Evolutionary conservation across 176 grass and related monocot species (phyloP).

Genomic region (Puccinellia tenuiflora): DNA sequence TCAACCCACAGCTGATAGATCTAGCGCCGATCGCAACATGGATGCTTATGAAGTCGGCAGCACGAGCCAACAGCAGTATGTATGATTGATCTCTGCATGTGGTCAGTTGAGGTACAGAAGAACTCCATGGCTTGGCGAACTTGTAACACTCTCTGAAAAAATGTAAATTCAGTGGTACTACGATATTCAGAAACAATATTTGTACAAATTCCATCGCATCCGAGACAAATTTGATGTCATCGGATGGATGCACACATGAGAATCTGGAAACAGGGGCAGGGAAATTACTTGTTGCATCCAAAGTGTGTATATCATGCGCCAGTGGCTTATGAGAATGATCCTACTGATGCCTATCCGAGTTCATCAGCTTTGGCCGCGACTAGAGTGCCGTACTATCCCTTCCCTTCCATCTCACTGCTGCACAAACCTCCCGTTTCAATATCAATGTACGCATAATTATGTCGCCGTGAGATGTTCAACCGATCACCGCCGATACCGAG

Average conservation of each 20-base stretch:
- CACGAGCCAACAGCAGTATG: background rate
- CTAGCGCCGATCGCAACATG: background rate
- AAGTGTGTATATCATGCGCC: background rate
- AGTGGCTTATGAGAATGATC: slow-evolving; percentile 37
- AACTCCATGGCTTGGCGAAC: background rate
- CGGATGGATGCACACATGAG: background rate
- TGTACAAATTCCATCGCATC: background rate
- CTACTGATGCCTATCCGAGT: background rate
- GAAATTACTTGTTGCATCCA: slow-evolving; percentile 18
- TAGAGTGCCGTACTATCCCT: background rate
- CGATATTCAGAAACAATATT: background rate
- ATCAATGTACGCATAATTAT: slow-evolving; percentile 44
- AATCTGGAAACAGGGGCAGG: background rate
- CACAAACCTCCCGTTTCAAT: slow-evolving; percentile 36
- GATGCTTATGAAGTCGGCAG: background rate
- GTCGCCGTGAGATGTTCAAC: slow-evolving; percentile 54
- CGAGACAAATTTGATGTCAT: background rate
- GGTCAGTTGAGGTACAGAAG: background rate
- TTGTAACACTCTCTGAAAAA: background rate
- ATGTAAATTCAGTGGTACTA: background rate
- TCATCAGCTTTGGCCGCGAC: slow-evolving; percentile 1
- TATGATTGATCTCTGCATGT: background rate
- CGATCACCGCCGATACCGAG: slow-evolving; percentile 56
- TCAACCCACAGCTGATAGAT: background rate
- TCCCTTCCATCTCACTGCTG: slow-evolving; percentile 22